A percentile compares a stretch with the other conserved stretches of the same genome.
These are phyloP conservation scores for Primulina huaijiensis DNA, from an alignment of 257 asterid genomes.

Conservation along the genomic window DNA sequence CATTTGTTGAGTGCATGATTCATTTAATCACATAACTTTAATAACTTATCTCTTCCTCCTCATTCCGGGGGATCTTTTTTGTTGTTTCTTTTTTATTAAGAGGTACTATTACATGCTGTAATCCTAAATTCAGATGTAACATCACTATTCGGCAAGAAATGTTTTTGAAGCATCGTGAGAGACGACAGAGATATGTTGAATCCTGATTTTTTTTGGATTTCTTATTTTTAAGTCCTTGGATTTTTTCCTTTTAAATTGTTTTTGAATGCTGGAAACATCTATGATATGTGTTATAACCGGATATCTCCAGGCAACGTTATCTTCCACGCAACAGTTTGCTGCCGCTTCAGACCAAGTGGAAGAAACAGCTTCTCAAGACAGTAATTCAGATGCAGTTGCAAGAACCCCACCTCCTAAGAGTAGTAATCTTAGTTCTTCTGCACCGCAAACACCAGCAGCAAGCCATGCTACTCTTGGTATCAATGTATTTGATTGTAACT, in stretches of 20 bases:
- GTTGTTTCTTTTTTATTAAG: no score
- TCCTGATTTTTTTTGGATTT: slow-evolving; percentile 7
- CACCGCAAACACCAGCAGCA: slow-evolving; percentile 68
- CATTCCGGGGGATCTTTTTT: no score
- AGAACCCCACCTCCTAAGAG: slow-evolving; percentile 80
- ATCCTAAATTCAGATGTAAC: no score
- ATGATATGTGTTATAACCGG: slow-evolving; percentile 22
- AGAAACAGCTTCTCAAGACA: slow-evolving; percentile 64
- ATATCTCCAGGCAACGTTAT: slow-evolving; percentile 48
- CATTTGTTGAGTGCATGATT: not conserved
- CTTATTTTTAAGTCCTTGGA: slow-evolving; percentile 2
- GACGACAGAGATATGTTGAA: not conserved
- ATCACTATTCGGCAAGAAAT: no score
- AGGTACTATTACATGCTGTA: no score
- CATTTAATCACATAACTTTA: not conserved
- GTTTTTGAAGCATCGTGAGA: not conserved
- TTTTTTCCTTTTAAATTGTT: slow-evolving; percentile 16
- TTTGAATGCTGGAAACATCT: slow-evolving; percentile 22
- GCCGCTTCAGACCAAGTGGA: slow-evolving; percentile 56
- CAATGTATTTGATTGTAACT: slow-evolving; percentile 35
- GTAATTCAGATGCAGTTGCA: slow-evolving; percentile 51
- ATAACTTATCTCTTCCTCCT: no score
- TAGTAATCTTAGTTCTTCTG: slow-evolving; percentile 49
- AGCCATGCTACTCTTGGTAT: slow-evolving; percentile 54
- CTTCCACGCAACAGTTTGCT: slow-evolving; percentile 55